A percentile compares a stretch with the other conserved stretches of the same genome.
These are phyloP conservation scores for Fulvia fulva DNA, from an alignment of 2,329 filamentous ascomycete genomes.

Conservation along the genomic window DNA sequence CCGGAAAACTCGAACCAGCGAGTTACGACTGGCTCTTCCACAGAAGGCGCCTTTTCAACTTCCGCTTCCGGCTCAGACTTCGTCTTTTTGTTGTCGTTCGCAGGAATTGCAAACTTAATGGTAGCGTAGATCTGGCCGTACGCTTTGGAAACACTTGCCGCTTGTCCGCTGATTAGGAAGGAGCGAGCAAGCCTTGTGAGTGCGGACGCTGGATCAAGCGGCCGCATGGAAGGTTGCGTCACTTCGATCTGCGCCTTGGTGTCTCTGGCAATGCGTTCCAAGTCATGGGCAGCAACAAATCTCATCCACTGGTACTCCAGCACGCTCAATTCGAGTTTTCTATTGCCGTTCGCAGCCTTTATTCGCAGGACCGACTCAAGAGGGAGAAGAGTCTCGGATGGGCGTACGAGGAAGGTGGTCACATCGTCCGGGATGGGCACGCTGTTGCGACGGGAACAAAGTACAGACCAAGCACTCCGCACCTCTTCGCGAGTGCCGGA, in stretches of 20 bases:
- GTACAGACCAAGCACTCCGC: neutral
- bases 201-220: neutral
- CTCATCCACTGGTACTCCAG: constrained; percentile 7
- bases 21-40: neutral
- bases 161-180: constrained; percentile 6
- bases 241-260: constrained; percentile 1
- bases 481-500: constrained; percentile 18
- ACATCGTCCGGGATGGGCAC: neutral
- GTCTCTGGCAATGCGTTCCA: neutral
- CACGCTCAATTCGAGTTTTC: constrained; percentile 7
- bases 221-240: constrained; percentile 10
- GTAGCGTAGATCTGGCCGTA: neutral
- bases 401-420: neutral
- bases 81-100: neutral
- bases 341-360: neutral
- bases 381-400: neutral
- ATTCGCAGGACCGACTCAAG: constrained; percentile 3
- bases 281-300: constrained; percentile 1
- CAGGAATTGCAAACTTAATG: neutral
- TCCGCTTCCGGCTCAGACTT: neutral
- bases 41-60: neutral
- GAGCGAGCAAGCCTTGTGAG: constrained; percentile 6
- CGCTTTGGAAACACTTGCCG: neutral
- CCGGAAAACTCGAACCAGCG: neutral
- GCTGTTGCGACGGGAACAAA: neutral